Conservation (phyloP, 23 red algal species). For the Gracilaria domingensis region DNA sequence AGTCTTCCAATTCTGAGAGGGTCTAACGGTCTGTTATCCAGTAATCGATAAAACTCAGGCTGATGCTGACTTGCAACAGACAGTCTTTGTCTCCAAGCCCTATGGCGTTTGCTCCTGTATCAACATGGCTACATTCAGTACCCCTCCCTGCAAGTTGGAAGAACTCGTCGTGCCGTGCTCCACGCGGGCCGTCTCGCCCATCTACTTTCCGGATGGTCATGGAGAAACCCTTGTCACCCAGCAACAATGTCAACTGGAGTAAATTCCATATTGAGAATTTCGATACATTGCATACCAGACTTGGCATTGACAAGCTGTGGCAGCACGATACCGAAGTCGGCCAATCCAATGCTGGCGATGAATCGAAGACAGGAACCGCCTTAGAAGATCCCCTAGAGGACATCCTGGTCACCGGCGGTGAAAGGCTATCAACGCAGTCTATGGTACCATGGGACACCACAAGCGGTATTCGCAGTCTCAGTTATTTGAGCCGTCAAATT, state of each 20-base stretch:
- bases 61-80: not conserved
- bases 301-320: conserved; percentile 62
- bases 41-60: not conserved
- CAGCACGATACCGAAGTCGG: not conserved
- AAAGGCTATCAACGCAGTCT: not conserved
- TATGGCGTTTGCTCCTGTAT: conserved; percentile 45
- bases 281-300: conserved; percentile 49
- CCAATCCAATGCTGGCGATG: not conserved
- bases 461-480: conserved; percentile 60
- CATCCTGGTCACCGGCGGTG: conserved; percentile 17
- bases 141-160: not conserved
- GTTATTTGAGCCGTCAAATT: conserved; percentile 67
- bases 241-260: not conserved
- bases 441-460: conserved; percentile 85
- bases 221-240: conserved; percentile 11
- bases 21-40: not conserved
- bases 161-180: not conserved
- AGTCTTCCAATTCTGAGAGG: not conserved
- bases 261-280: conserved; percentile 29
- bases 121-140: conserved; percentile 15
- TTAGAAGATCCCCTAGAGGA: conserved; percentile 2
- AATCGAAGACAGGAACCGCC: not conserved
- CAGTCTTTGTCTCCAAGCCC: not conserved
- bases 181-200: not conserved
- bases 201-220: not conserved